Conservation (phyloP, 2,329 filamentous ascomycete genomes). For the Fusarium aywerte region DNA sequence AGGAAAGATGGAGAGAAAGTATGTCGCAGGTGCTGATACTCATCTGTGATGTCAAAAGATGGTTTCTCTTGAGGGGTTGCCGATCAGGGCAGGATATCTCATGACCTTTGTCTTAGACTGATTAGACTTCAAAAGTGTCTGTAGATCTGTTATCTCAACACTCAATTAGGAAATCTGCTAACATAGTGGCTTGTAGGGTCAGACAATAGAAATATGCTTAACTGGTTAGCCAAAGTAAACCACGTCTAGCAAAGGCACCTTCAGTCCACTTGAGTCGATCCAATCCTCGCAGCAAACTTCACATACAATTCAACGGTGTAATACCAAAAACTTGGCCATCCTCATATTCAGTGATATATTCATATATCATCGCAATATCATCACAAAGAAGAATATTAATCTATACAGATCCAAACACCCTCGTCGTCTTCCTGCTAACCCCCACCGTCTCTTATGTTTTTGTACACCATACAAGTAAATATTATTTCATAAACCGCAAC, state of each 20-base stretch:
- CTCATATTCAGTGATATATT: conserved; percentile 5
- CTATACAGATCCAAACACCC: conserved; percentile 31
- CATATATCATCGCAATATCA: conserved; percentile 33
- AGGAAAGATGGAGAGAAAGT: neutral
- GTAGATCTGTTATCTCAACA: conserved; percentile 3
- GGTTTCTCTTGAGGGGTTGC: neutral
- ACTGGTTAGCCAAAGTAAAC: neutral
- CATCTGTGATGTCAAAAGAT: neutral
- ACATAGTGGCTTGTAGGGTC: neutral
- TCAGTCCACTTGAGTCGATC: neutral
- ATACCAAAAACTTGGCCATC: neutral
- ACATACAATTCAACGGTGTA: neutral
- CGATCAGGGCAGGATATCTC: conserved; percentile 24
- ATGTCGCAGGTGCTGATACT: neutral
- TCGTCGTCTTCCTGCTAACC: conserved; percentile 6
- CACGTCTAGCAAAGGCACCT: neutral
- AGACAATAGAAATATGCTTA: neutral
- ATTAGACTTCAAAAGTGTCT: conserved; percentile 2
- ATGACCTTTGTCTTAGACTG: conserved; percentile 11
- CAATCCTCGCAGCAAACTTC: neutral
- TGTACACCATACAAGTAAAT: conserved; percentile 40
- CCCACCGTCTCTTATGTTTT: conserved; percentile 20
- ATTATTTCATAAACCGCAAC: conserved; percentile 33
- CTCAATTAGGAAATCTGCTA: conserved; percentile 19
- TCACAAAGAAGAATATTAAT: conserved; percentile 38